These are phyloP conservation scores for Blastocystis sp. DNA, from an alignment of 352 stramenopile genomes.

Conservation along the genomic window DNA sequence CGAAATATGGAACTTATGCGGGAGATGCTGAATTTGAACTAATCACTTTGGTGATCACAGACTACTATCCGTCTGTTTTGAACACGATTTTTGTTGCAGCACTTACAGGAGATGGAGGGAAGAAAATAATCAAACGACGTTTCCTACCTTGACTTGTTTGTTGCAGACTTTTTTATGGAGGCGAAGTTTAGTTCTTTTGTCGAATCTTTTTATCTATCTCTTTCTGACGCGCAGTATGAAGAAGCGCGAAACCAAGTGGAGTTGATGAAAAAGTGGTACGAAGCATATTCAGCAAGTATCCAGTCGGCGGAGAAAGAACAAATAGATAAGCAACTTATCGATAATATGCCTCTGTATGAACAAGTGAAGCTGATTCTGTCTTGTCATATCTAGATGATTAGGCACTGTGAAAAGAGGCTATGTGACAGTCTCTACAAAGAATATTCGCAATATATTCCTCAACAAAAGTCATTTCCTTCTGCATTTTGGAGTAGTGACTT, in stretches of 20 bases:
- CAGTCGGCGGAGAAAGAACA: not conserved
- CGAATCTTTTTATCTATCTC: conserved; percentile 6
- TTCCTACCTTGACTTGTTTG: conserved; percentile 54
- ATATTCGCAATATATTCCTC: not conserved
- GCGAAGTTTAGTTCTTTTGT: conserved; percentile 33
- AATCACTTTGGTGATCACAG: not conserved
- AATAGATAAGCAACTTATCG: not conserved
- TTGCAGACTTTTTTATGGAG: conserved; percentile 25
- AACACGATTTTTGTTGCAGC: not conserved
- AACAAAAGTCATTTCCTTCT: not conserved
- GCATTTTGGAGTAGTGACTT: not conserved
- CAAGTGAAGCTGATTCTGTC: not conserved
- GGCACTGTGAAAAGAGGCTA: conserved; percentile 18
- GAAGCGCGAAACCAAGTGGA: not conserved
- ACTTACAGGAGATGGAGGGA: not conserved
- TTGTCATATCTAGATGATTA: not conserved
- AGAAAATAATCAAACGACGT: not conserved
- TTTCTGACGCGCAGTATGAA: conserved; percentile 16
- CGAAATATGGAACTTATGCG: not conserved
- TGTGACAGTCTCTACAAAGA: not conserved
- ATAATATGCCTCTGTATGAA: not conserved
- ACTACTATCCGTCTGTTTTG: conserved; percentile 2
- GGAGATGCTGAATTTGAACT: not conserved
- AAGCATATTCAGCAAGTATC: not conserved
- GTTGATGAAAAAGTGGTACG: not conserved